phyloP scores from a whole-genome alignment of 1,139 yeast species.

The Geotrichum cucujoidarum region DNA sequence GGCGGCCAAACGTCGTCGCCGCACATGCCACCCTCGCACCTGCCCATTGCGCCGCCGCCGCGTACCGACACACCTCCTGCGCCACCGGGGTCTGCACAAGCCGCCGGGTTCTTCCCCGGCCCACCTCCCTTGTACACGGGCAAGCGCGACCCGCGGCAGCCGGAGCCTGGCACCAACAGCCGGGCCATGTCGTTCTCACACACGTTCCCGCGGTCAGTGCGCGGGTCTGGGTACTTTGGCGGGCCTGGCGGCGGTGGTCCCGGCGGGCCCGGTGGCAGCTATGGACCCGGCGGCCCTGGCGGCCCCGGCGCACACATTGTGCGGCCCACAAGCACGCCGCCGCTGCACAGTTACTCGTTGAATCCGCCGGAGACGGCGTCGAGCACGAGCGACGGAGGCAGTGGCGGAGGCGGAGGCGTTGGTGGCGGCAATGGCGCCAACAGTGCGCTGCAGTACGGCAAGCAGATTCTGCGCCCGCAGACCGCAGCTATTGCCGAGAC shows the following conservation, averaged over 20 bases:
- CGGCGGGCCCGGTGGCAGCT: background rate
- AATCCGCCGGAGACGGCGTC: conserved; percentile 3
- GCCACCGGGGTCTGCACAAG: conserved; percentile 1
- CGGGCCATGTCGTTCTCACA: conserved; percentile 12
- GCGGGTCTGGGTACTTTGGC: conserved; percentile 7
- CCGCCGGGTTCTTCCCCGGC: conserved; percentile 5
- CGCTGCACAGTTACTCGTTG: conserved; percentile 13
- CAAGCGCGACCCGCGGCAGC: background rate
- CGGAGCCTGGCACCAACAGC: background rate
- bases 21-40: conserved; percentile 1
- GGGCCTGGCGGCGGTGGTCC: background rate
- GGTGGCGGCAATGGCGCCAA: too few relatives aligned
- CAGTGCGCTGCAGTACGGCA: conserved; percentile 13
- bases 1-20: conserved; percentile 1
- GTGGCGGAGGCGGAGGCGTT: too few relatives aligned
- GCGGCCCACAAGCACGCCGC: conserved; percentile 17
- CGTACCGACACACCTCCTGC: conserved; percentile 7
- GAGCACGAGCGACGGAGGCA: background rate
- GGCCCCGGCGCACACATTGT: conserved; percentile 2
- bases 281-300: background rate
- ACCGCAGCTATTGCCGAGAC: conserved; percentile 17
- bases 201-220: conserved; percentile 11
- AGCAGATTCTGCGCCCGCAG: conserved; percentile 16
- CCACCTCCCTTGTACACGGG: conserved; percentile 3
- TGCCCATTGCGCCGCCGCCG: conserved; percentile 3